Base-by-base conservation (phyloP, 139 green algal species). In the Chlorokybus atmophyticus region DNA sequence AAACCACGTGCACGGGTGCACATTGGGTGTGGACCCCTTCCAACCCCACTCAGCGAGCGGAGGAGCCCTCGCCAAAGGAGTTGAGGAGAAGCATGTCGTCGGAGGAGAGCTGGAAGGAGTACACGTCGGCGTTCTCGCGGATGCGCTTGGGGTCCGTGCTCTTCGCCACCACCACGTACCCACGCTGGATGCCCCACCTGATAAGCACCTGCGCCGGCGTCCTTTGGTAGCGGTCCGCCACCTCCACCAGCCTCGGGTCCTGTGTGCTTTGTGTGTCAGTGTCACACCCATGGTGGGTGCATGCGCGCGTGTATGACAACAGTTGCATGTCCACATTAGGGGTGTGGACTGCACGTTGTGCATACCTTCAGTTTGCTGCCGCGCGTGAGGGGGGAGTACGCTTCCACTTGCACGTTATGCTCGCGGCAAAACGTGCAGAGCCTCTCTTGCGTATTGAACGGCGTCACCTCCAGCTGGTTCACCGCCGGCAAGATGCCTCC, bases 221-320 rank as follows among this genome's bases (percentile, higher is more conserved):
- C 56, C 30, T 41, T 23, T 64, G 39, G 40, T 64, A 64, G 5
- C 40, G 14, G 56, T 41, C 29, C 30, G 56, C 56, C n/a, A 64
- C 57, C 56, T 64, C 23, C 40, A 62, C 17, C 27, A 57, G 30
- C 14, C 38, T 23, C 38, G 17, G 38, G 17, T 44, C 17, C 38
- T 44, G 38, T 23, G 14, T 14, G 17, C 14, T 23, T 17, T 44
- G 38, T 44, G 14, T 23, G 14, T 23, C 14, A 17, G 38, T 17
- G 14, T 44, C 39, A n/a, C 39, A 47, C 39, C 39, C 39, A n/a
- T 19, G 39, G 19, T 47, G 19, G 19, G 19, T 19, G 19, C 19
- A 19, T 47, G 19, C 39, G 19, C 19, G 19, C 19, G 39, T 47
- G 19, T 19, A 47, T 47, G 19, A n/a, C 8, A 54, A 21, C 47